Base-by-base conservation (phyloP, 2,329 filamentous ascomycete genomes). In the Talaromyces sp. region DNA sequence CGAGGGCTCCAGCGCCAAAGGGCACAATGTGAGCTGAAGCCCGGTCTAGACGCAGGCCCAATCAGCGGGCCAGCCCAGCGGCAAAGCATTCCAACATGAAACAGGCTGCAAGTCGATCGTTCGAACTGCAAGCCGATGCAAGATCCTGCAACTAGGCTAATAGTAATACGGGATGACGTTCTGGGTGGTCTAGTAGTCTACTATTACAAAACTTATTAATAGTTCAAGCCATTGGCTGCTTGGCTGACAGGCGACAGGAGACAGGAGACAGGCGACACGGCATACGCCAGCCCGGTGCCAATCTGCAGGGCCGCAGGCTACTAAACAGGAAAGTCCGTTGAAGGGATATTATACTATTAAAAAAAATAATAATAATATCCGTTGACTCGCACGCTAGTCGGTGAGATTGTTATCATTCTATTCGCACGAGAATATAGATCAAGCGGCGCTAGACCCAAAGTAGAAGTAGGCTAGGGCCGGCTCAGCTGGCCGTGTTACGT, bases 11-110 rank as follows among this genome's bases (percentile, higher is more conserved):
- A 27, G 44, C 18, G 44, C 7, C 44, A 27, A 47, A 4, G n/a
- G n/a, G 44, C 44, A 47, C 8, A 47, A 47, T 27, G 44, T 18
- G n/a, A 47, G 44, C 44, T 47, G 18, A 27, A 27, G 50, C 27
- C 27, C 12, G 7, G 6, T 53, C 50, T 53, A 53, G 50, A 31
- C 50, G 50, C 50, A 12, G 14, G 50, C 10, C 44, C 50, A 53
- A 53, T 53, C 50, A 53, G 50, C 27, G 50, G 16, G 27, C 7
- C 28, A 30, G 27, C 5, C 27, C 27, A 53, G 50, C 50, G 50
- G 50, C 50, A 53, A 51, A 47, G 44, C 44, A 47, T 47, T 47
- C 50, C 50, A 53, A 53, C 27, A 53, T 53, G 50, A 53, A 53
- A 53, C 50, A 53, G 30, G 50, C 27, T 31, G 44, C n/a, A 53